Evolutionary conservation across 495 filamentous ascomycete species (phyloP).

Genomic region (Neurospora sp.): DNA sequence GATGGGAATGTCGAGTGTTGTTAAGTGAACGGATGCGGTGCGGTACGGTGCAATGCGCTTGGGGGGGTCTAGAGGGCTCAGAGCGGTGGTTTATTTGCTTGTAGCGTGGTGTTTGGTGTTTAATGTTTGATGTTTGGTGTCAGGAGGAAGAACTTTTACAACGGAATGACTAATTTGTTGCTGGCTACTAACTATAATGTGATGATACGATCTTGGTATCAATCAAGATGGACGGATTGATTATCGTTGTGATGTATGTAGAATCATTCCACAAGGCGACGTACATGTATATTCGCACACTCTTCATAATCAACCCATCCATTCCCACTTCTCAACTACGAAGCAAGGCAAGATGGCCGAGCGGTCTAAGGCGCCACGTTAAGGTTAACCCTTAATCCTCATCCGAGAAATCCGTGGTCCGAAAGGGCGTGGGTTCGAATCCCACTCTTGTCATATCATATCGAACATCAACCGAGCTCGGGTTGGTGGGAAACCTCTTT

Average conservation of each 20-base stretch:
- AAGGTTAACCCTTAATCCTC: neutral
- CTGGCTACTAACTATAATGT: too few relatives aligned
- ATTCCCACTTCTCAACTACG: too few relatives aligned
- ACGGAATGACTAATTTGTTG: neutral
- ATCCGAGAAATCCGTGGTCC: slow-evolving; percentile 19
- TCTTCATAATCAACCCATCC: too few relatives aligned
- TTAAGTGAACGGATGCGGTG: neutral
- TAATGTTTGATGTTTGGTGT: neutral
- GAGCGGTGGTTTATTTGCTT: neutral
- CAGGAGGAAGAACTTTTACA: neutral
- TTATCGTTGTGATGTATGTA: too few relatives aligned
- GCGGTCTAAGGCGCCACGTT: neutral
- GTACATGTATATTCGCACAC: too few relatives aligned
- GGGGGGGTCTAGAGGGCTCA: neutral
- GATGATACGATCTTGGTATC: too few relatives aligned
- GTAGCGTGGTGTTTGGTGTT: neutral
- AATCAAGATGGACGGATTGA: too few relatives aligned
- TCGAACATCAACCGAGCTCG: too few relatives aligned
- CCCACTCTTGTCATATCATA: slow-evolving; percentile 22
- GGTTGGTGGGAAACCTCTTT: too few relatives aligned
- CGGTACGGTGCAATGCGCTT: neutral
- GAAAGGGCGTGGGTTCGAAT: slow-evolving; percentile 32
- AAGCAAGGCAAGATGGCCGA: too few relatives aligned
- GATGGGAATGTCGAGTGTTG: neutral
- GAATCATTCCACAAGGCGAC: too few relatives aligned